Conservation (phyloP, 805 yeast genomes). For the Wickerhamomyces bovis region DNA sequence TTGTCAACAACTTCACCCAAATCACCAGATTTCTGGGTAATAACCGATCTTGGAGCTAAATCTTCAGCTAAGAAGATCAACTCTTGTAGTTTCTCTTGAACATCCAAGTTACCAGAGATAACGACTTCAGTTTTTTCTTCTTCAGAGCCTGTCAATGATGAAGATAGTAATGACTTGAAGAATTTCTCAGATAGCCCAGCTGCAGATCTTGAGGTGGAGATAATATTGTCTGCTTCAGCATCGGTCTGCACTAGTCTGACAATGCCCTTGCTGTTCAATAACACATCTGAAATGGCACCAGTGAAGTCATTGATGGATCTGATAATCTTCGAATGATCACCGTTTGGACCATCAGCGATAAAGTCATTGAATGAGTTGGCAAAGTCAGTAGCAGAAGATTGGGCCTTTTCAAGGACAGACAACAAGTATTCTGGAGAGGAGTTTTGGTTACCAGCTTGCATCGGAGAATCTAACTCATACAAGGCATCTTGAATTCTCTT, state of each 20-base stretch:
- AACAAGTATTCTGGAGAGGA: conserved; percentile 65
- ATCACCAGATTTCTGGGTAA: conserved; percentile 36
- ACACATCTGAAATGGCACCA: conserved; percentile 52
- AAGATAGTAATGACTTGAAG: conserved; percentile 53
- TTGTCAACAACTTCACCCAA: conserved; percentile 65
- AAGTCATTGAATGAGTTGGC: conserved; percentile 70
- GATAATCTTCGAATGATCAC: conserved; percentile 57
- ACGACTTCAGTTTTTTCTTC: conserved; percentile 74
- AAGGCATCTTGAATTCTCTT: conserved; percentile 67
- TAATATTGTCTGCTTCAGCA: conserved; percentile 44
- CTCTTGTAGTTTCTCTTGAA: conserved; percentile 64
- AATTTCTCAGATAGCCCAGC: conserved; percentile 59
- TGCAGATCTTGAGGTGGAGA: conserved; percentile 44
- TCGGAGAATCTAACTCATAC: conserved; percentile 67
- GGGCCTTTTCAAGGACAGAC: conserved; percentile 64
- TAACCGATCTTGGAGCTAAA: conserved; percentile 39
- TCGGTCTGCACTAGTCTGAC: conserved; percentile 46
- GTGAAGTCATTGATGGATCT: conserved; percentile 59
- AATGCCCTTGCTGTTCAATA: conserved; percentile 67
- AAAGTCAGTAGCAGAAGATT: conserved; percentile 71
- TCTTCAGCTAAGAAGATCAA: conserved; percentile 50
- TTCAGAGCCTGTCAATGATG: conserved; percentile 40
- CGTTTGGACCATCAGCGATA: conserved; percentile 68
- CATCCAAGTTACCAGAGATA: conserved; percentile 65
- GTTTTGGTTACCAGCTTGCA: conserved; percentile 77